Percentiles rank a stretch among this genome's conserved stretches.
These are phyloP conservation scores for Aspergillus sp. DNA, from an alignment of 2,329 filamentous ascomycete genomes.

Conservation along the genomic window DNA sequence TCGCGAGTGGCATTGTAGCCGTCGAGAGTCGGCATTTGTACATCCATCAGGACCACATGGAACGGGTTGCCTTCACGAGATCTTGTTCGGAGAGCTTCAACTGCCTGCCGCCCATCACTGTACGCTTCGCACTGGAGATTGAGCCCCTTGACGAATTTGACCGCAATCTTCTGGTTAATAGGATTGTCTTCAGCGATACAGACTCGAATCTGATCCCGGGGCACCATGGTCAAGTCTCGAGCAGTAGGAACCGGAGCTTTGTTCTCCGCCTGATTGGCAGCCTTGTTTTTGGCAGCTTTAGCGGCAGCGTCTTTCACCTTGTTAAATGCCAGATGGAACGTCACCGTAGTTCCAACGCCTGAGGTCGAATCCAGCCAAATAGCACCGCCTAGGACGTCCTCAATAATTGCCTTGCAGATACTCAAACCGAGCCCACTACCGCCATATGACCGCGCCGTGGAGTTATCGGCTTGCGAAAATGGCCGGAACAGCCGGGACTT, in stretches of 20 bases:
- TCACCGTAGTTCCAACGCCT: conserved; percentile 62
- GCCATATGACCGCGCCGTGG: conserved; percentile 86
- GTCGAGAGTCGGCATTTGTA: conserved; percentile 92
- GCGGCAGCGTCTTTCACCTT: conserved; percentile 67
- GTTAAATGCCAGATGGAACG: conserved; percentile 82
- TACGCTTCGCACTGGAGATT: conserved; percentile 87
- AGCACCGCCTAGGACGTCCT: conserved; percentile 84
- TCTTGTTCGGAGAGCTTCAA: conserved; percentile 77
- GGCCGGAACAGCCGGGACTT: conserved; percentile 85
- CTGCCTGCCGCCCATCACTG: conserved; percentile 83
- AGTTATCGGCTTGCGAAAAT: conserved; percentile 89
- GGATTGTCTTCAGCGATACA: conserved; percentile 95
- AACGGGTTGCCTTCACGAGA: conserved; percentile 74
- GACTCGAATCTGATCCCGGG: conserved; percentile 76
- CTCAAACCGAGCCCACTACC: conserved; percentile 88
- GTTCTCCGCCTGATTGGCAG: conserved; percentile 42
- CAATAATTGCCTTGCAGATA: conserved; percentile 92
- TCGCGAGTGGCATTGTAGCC: conserved; percentile 88
- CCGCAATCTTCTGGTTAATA: conserved; percentile 92
- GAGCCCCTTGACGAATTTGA: conserved; percentile 83
- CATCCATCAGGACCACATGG: conserved; percentile 92
- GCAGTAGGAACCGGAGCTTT: conserved; percentile 51
- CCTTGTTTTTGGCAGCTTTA: conserved; percentile 59
- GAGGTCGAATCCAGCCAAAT: conserved; percentile 80
- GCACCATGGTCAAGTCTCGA: conserved; percentile 70